These are phyloP conservation scores for Hortiboletus rubellus DNA, from an alignment of 1,284 basidiomycete genomes.

Conservation along the genomic window DNA sequence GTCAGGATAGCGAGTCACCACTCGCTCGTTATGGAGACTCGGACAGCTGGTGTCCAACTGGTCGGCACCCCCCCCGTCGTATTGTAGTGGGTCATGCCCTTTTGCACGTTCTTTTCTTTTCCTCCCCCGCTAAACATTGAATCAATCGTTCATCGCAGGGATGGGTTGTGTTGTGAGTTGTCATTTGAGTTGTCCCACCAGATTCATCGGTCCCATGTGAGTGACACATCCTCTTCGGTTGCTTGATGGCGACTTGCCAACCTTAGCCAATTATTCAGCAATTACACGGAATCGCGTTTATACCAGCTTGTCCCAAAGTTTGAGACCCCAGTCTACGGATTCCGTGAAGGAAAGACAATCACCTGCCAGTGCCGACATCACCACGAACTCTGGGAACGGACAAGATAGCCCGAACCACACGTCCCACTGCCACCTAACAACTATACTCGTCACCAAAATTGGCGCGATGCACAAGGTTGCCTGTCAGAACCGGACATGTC, in stretches of 20 bases:
- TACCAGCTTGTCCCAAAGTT: neutral
- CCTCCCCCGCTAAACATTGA: no score
- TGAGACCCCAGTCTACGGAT: neutral
- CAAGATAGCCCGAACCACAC: neutral
- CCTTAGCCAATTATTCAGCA: neutral
- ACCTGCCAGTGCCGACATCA: neutral
- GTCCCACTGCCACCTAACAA: neutral
- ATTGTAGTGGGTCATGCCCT: neutral
- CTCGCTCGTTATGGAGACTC: no score
- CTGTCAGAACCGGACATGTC: neutral
- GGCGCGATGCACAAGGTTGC: neutral
- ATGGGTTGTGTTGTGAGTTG: neutral
- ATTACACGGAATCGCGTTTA: neutral
- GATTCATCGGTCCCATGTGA: neutral
- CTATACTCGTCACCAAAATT: neutral
- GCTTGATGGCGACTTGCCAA: neutral
- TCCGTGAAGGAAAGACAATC: neutral
- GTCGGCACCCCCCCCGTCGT: no score
- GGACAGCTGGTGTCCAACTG: no score
- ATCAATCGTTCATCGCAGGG: no score
- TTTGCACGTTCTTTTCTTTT: neutral
- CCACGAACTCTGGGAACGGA: neutral
- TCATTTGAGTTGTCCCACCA: neutral
- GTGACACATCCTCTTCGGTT: neutral
- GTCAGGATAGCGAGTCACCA: neutral